phyloP scores from a whole-genome alignment of 164 flowering plant genomes.

The Amborella trichopoda region DNA sequence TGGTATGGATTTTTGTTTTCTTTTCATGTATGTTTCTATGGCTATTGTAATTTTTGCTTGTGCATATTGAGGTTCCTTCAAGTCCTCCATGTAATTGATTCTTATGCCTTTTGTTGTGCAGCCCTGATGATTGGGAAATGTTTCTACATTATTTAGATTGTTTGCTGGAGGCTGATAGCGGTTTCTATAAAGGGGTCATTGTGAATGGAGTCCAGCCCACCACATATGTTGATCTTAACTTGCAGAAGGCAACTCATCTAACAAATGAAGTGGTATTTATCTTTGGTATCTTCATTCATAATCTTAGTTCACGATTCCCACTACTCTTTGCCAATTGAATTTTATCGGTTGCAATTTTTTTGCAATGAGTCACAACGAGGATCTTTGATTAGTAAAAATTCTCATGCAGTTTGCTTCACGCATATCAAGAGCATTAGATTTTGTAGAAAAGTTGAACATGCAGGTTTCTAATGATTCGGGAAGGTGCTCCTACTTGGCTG shows the following conservation, averaged over 20 bases:
- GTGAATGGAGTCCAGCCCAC: no score
- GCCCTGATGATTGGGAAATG: conserved; percentile 97
- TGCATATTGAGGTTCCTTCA: background rate
- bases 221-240: no score
- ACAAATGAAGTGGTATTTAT: conserved; percentile 65
- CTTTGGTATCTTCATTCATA: no score
- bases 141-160: conserved; percentile 75
- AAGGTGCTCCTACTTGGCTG: conserved; percentile 67
- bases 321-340: no score
- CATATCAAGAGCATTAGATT: conserved; percentile 40
- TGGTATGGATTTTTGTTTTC: background rate
- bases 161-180: conserved; percentile 55
- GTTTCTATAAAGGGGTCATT: no score
- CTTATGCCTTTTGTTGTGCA: conserved; percentile 22
- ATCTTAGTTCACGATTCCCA: no score
- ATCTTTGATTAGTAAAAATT: conserved; percentile 11
- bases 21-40: background rate
- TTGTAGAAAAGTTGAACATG: conserved; percentile 36
- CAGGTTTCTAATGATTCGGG: conserved; percentile 17
- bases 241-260: no score
- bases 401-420: conserved; percentile 69
- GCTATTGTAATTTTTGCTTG: background rate
- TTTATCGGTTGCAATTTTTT: no score
- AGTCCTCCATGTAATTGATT: conserved; percentile 3
- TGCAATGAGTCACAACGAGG: no score